A percentile compares a stretch with the other conserved stretches of the same genome.
phyloP scores from a whole-genome alignment of 2,329 filamentous ascomycete genomes.

The Basipetospora chlamydospora region DNA sequence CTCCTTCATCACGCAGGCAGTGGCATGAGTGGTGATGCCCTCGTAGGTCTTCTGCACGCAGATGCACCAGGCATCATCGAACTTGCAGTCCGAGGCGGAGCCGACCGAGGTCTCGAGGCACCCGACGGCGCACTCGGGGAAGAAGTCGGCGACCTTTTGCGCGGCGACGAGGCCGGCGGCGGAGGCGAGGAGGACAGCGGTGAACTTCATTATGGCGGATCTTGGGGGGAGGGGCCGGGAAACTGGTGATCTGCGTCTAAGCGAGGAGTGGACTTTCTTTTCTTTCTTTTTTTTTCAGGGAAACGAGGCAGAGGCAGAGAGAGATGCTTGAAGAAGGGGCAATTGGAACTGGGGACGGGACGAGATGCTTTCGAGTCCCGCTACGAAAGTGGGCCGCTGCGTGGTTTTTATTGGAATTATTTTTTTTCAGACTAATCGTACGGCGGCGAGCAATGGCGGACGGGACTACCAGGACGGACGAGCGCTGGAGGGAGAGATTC shows the following conservation, averaged over 20 bases:
- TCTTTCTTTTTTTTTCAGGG: no score
- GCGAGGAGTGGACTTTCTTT: not conserved
- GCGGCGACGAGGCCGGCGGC: slow-evolving; percentile 19
- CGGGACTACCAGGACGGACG: no score
- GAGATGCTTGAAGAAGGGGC: no score
- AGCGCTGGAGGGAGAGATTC: no score
- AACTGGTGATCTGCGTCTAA: not conserved
- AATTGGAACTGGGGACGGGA: no score
- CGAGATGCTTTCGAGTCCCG: no score
- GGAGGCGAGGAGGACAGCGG: slow-evolving; percentile 18
- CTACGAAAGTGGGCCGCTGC: no score
- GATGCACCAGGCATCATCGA: slow-evolving; percentile 15
- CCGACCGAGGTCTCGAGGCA: slow-evolving; percentile 20
- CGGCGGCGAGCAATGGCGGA: no score
- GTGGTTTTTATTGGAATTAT: no score
- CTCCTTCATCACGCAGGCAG: slow-evolving; percentile 19
- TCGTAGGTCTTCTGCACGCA: slow-evolving; percentile 22
- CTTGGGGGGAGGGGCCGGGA: not conserved
- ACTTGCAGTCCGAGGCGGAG: slow-evolving; percentile 16
- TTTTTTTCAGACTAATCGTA: no score
- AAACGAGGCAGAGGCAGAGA: no score
- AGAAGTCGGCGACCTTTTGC: slow-evolving; percentile 18
- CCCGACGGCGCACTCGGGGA: slow-evolving; percentile 22
- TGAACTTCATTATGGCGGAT: slow-evolving; percentile 22
- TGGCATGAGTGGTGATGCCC: slow-evolving; percentile 17